Evolutionary conservation across 768 basidiomycete species (phyloP).

Genomic region (Botryobasidium botryosum): DNA sequence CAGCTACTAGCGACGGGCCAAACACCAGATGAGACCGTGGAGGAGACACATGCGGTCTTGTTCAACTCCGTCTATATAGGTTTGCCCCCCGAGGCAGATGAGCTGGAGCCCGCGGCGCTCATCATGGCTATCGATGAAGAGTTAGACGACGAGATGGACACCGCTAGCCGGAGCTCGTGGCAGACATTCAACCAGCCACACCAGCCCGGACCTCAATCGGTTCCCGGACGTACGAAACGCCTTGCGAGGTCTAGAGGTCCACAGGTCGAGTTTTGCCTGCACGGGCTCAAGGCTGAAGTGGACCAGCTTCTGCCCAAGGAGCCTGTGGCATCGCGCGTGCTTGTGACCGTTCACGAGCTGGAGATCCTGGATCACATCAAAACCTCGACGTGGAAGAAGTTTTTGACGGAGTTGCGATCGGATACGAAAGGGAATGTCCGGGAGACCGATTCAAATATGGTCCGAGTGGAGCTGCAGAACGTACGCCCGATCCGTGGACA

Average conservation of each 20-base stretch:
- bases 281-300: constrained; percentile 43
- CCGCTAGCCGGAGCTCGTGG: constrained; percentile 74
- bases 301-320: constrained; percentile 44
- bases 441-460: constrained; percentile 88
- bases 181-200: constrained; percentile 50
- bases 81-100: constrained; percentile 57
- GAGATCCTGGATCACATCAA: constrained; percentile 96
- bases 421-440: constrained; percentile 78
- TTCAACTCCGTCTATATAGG: constrained; percentile 95
- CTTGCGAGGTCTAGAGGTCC: constrained; percentile 59
- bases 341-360: constrained; percentile 49
- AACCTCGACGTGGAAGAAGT: constrained; percentile 97
- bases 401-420: constrained; percentile 68
- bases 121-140: constrained; percentile 90
- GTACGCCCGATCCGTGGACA: constrained; percentile 56
- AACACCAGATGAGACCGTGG: constrained; percentile 55
- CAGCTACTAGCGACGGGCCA: constrained; percentile 89
- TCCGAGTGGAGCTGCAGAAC: constrained; percentile 61
- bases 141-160: constrained; percentile 46
- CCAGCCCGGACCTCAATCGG: constrained; percentile 22
- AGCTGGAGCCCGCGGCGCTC: constrained; percentile 55
- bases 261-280: constrained; percentile 70
- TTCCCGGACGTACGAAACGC: not conserved
- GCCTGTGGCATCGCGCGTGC: constrained; percentile 40
- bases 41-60: constrained; percentile 54